Percentiles rank a stretch among this genome's conserved stretches.
Evolutionary conservation across 1,284 basidiomycete species (phyloP).

Genomic region (Puccinia novopanici): DNA sequence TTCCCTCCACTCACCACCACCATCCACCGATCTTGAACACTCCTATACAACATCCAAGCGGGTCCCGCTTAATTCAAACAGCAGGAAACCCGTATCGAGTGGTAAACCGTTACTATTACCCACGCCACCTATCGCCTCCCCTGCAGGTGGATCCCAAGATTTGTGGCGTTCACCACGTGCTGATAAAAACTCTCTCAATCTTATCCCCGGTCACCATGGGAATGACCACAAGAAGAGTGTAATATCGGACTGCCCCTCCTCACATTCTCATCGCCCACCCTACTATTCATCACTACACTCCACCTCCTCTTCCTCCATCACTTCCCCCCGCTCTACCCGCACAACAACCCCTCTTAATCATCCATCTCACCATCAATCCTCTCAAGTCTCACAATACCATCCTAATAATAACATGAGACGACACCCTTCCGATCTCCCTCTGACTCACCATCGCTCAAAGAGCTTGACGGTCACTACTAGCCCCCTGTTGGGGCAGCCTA

Average conservation of each 20-base stretch:
- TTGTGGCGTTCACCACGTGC: slow-evolving; percentile 6
- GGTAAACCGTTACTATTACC: neutral
- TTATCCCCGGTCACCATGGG: neutral
- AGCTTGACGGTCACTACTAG: slow-evolving; percentile 1
- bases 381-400: neutral
- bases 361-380: neutral
- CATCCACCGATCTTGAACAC: neutral
- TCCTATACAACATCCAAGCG: slow-evolving; percentile 8
- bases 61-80: neutral
- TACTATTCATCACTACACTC: neutral
- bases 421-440: neutral
- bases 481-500: neutral
- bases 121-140: slow-evolving; percentile 15
- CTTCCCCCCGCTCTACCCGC: neutral
- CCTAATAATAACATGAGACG: neutral
- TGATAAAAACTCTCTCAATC: neutral
- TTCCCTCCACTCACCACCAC: neutral
- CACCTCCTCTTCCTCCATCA: slow-evolving; percentile 15
- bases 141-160: slow-evolving; percentile 1
- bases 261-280: neutral
- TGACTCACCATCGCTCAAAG: slow-evolving; percentile 9
- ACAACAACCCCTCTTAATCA: neutral
- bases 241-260: neutral
- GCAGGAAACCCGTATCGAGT: neutral
- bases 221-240: neutral